Base-by-base conservation (phyloP, 2,329 filamentous ascomycete species). In the Beauveria rudraprayagi region DNA sequence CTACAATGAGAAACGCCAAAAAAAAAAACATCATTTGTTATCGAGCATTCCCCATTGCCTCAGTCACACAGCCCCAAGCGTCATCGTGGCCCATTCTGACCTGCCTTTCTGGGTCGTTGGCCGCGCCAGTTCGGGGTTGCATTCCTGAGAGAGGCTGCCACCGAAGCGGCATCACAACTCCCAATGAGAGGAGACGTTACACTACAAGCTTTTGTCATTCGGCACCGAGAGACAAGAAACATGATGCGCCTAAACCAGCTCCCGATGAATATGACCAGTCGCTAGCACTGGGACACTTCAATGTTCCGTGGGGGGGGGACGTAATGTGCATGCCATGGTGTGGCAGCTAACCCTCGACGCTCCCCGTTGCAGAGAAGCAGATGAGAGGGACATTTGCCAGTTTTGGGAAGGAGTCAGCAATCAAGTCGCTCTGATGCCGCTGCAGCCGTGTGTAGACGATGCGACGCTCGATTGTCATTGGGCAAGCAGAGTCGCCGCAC, bases 141-240 rank as follows among this genome's bases (percentile, higher is more conserved):
- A 60, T 60, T 60, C 48, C 56, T 44, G 17, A 44, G 56, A 52
- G 26, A 43, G 56, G 56, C 56, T 19, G 56, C 48, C 56, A 52
- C 37, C 26, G 8, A 40, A 26, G 48, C 26, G 48, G 56, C 22
- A 60, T 53, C 56, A 43, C 37, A 44, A n/a, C 47, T 40, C 47
- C 37, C 34, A 52, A 37, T 9, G 24, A 47, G 24, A 46, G 48
- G 56, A 60, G 56, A 60, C 56, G 56, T 60, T 60, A 60, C 56
- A 34, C 37, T 60, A 16, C 7, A 10, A 26, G 14, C 56, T 48
- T 41, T 48, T 48, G 56, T 52, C 56, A 60, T 52, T 37, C 28
- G 56, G 56, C 34, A 9, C 16, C n/a, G 24, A 14, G 17, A 17
- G 41, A 46, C 5, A 17, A 34, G 11, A 30, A 43, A 44, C 22